Evolutionary conservation across 441 rosid species (phyloP), one percentile per base, ranked within the genome.

Genomic region (Adansonia grandidieri): DNA sequence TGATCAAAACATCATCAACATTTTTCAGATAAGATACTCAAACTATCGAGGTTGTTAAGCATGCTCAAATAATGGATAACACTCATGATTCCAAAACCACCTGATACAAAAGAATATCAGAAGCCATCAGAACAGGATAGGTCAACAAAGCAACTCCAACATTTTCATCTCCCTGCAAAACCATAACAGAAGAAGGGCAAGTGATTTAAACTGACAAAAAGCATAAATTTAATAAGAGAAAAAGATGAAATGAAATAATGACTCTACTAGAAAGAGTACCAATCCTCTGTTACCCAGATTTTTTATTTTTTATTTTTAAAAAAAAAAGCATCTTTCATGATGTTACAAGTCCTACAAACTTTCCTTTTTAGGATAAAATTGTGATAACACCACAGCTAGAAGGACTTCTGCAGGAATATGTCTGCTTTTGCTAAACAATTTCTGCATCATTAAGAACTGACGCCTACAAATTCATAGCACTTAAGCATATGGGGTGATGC

Each of bases 31-130:
- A 72, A n/a, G 62, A 37, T n/a, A 37, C 10, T 37, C 75, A 54
- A 54, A 9, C 47, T 5, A 54, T 54, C 48, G 17, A 53, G 61
- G 61, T 17, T n/a, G 2, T 71, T 32, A 53, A 22, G 64, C 32
- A 54, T 32, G 63, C 75, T 54, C n/a, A 54, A 53, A 71, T 32
- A n/a, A 57, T 3, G 54, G 51, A 75, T 75, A n/a, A 32, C 32
- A 15, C 3, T 8, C 24, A 20, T 67, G 58, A 9, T n/a, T 68
- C 53, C 20, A 20, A 78, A 80, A 76, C 74, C 77, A 95, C 99
- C 99, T 95, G 95, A 81, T 94, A 94, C 80, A 94, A 85, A 80
- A 94, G 97, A 86, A 96, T 96, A 82, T 94, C 97, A 57, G 97
- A 84, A 83, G 99, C 96, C 99, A 96, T 91, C 70, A 92, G 73